Evolutionary conservation across 1,139 yeast species (phyloP).

Genomic region (Scheffersomyces parashehatae): DNA sequence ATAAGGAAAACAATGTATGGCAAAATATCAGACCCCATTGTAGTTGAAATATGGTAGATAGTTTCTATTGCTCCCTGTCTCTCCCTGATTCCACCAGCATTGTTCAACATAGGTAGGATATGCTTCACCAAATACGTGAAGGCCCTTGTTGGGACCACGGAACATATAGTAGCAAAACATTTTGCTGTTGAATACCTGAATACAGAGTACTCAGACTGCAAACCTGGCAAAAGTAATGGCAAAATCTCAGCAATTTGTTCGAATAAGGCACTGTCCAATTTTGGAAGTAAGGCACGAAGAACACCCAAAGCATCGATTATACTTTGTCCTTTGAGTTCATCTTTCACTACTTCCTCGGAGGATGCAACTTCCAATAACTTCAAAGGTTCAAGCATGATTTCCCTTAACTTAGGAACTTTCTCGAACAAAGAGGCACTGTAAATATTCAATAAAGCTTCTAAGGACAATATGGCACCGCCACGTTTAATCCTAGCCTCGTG

Average conservation of each 20-base stretch:
- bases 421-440: constrained; percentile 59
- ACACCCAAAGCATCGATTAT: constrained; percentile 87
- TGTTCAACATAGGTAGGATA: constrained; percentile 77
- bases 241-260: constrained; percentile 47
- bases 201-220: constrained; percentile 72
- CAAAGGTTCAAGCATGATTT: constrained; percentile 70
- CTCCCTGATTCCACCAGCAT: constrained; percentile 71
- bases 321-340: constrained; percentile 67
- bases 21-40: constrained; percentile 86
- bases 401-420: constrained; percentile 67
- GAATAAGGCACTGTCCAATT: constrained; percentile 52
- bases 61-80: constrained; percentile 96
- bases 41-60: constrained; percentile 76
- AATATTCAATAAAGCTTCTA: constrained; percentile 53
- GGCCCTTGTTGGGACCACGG: constrained; percentile 69
- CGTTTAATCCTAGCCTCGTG: constrained; percentile 79
- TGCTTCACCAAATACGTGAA: constrained; percentile 79
- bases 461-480: constrained; percentile 75
- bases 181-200: constrained; percentile 89
- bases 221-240: constrained; percentile 57
- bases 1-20: constrained; percentile 95
- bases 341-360: constrained; percentile 40
- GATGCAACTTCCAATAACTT: constrained; percentile 24
- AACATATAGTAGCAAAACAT: constrained; percentile 80
- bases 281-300: constrained; percentile 71